A percentile compares a stretch with the other conserved stretches of the same genome.
These are phyloP conservation scores for Neurospora sp. DNA, from an alignment of 495 filamentous ascomycete genomes.

Conservation along the genomic window DNA sequence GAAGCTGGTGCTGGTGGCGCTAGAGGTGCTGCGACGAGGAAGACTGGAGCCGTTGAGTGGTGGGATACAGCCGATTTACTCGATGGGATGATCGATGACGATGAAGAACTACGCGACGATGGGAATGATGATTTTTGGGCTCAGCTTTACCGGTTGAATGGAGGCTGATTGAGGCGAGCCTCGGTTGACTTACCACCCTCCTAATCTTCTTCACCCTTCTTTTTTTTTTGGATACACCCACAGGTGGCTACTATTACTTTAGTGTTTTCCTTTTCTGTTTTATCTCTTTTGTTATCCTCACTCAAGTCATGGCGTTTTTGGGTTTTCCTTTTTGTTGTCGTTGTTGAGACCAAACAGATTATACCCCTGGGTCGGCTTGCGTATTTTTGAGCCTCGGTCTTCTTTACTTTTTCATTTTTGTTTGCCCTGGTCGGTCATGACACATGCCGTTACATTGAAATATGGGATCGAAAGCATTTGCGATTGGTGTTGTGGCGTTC, in stretches of 20 bases:
- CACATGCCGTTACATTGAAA: neutral
- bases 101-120: neutral
- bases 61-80: conserved; percentile 13
- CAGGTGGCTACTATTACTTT: neutral
- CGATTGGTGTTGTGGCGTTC: neutral
- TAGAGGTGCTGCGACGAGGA: neutral
- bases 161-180: neutral
- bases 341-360: neutral
- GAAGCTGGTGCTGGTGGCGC: neutral
- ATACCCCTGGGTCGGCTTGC: neutral
- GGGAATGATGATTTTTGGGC: conserved; percentile 1
- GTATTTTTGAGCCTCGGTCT: neutral
- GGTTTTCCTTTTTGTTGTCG: neutral
- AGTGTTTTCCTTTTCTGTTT: neutral
- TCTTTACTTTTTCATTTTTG: neutral
- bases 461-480: neutral
- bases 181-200: neutral
- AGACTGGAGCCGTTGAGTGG: conserved; percentile 6
- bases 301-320: neutral
- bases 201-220: neutral
- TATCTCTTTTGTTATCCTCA: neutral
- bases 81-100: neutral
- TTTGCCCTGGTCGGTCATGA: neutral
- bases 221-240: neutral
- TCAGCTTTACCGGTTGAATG: neutral